Evolutionary conservation across 805 yeast species (phyloP).

Genomic region (Cyberlindnera sargentensis): DNA sequence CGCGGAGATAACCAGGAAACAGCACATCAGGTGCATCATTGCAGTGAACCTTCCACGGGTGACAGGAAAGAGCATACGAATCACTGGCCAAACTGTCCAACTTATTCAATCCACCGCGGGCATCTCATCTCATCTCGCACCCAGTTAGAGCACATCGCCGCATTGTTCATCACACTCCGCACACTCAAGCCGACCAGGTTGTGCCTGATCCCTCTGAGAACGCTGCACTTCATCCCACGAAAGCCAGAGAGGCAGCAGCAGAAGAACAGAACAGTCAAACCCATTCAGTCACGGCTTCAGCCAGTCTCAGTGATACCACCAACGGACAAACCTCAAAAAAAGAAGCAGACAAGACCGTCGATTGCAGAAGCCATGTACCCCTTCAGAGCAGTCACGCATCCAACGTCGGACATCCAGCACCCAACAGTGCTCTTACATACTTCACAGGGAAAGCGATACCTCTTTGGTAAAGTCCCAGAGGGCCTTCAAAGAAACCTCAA

Average conservation of each 20-base stretch:
- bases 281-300: too few species aligned
- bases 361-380: constrained; percentile 35
- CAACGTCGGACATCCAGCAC: constrained; percentile 51
- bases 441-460: constrained; percentile 35
- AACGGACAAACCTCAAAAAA: neutral
- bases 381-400: constrained; percentile 48
- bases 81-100: too few species aligned
- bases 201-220: neutral
- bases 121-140: neutral
- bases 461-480: constrained; percentile 78
- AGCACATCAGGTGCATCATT: too few species aligned
- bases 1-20: too few species aligned
- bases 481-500: constrained; percentile 76
- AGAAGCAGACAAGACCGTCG: neutral
- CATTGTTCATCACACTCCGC: neutral
- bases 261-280: too few species aligned
- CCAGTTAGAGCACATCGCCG: neutral
- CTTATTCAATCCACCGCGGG: neutral
- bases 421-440: constrained; percentile 45
- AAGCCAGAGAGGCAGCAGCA: neutral
- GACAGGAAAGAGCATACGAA: too few species aligned
- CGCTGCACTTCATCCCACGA: neutral
- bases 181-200: neutral
- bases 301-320: too few species aligned
- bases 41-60: too few species aligned